phyloP scores from a whole-genome alignment of 495 filamentous ascomycete genomes.

The Trichoderma asperelloides region DNA sequence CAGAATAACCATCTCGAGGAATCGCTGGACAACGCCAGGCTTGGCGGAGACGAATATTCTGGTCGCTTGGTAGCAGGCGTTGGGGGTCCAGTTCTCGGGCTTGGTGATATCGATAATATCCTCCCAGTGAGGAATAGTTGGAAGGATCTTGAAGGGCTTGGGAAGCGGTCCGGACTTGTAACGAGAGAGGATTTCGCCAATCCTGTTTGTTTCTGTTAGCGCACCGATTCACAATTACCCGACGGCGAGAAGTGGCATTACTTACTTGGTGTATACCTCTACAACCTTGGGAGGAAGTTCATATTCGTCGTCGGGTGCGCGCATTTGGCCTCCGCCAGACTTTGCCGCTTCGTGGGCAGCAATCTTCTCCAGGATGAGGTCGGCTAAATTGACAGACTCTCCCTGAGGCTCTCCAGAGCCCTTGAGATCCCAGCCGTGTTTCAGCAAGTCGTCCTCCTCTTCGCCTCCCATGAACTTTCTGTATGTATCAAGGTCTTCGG shows the following conservation, averaged over 20 bases:
- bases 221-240: background rate
- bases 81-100: conserved; percentile 79
- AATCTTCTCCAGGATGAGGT: conserved; percentile 88
- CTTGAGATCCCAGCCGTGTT: conserved; percentile 37
- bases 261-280: conserved; percentile 86
- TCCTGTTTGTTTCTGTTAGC: conserved; percentile 36
- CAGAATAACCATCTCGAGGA: conserved; percentile 71
- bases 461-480: conserved; percentile 72
- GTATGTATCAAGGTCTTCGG: conserved; percentile 82
- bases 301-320: conserved; percentile 57
- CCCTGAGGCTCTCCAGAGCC: conserved; percentile 35
- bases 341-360: conserved; percentile 76
- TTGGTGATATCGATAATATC: conserved; percentile 74
- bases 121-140: conserved; percentile 82
- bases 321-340: conserved; percentile 19
- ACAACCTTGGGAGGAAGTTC: conserved; percentile 84
- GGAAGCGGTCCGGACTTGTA: conserved; percentile 93
- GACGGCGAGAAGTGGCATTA: background rate
- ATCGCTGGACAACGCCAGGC: conserved; percentile 65
- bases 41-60: conserved; percentile 80
- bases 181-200: conserved; percentile 78
- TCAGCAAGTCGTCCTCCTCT: conserved; percentile 42
- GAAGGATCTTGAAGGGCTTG: conserved; percentile 95
- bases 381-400: conserved; percentile 72
- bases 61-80: conserved; percentile 78